Conservation (phyloP, 768 basidiomycete species). For the Macrocybe gigantea region DNA sequence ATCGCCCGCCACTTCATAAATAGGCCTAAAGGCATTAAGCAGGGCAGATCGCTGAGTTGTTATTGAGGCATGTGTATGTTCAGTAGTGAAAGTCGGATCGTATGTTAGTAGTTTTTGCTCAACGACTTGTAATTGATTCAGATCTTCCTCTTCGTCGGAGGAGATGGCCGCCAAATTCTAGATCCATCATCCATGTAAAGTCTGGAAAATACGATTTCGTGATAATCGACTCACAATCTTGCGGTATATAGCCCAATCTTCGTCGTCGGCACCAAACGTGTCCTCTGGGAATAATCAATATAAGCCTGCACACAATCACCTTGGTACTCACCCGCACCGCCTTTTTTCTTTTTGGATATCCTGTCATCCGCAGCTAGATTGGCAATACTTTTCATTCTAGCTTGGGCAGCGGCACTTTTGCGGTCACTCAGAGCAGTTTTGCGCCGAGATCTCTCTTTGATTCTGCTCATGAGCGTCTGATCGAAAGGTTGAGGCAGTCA, state of each 20-base stretch:
- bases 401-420: constrained; percentile 93
- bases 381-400: constrained; percentile 94
- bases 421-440: constrained; percentile 83
- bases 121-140: constrained; percentile 60
- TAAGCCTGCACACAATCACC: background rate
- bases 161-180: constrained; percentile 69
- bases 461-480: constrained; percentile 74
- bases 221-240: constrained; percentile 65
- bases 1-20: constrained; percentile 76
- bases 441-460: constrained; percentile 77
- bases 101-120: constrained; percentile 77
- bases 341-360: constrained; percentile 80
- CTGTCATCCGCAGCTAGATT: constrained; percentile 85
- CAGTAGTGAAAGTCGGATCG: constrained; percentile 79
- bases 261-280: constrained; percentile 89
- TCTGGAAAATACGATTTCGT: background rate
- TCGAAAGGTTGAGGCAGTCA: constrained; percentile 1
- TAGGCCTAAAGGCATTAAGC: constrained; percentile 78
- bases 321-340: constrained; percentile 55
- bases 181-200: background rate
- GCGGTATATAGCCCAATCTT: constrained; percentile 96
- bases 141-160: constrained; percentile 89
- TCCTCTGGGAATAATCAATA: constrained; percentile 53
- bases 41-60: constrained; percentile 77
- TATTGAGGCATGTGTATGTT: constrained; percentile 78